Conservation (phyloP, 805 yeast genomes). For the Metschnikowia hibisci region DNA sequence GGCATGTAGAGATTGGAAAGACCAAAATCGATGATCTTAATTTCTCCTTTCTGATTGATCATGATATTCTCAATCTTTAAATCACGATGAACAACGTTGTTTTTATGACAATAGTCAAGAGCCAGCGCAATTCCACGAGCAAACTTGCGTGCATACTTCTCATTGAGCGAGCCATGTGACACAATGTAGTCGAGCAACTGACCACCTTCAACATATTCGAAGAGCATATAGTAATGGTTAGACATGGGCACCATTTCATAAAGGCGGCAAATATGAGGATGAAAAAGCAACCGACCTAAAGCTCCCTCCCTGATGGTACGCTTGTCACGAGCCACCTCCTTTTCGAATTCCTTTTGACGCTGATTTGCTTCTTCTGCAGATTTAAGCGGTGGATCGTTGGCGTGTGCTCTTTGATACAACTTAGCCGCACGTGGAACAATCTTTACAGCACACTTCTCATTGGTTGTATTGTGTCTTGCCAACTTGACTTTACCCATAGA, state of each 20-base stretch:
- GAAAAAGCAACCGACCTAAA: constrained; percentile 81
- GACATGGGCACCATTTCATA: constrained; percentile 96
- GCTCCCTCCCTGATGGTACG: constrained; percentile 96
- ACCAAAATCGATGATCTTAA: constrained; percentile 95
- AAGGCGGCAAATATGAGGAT: constrained; percentile 86
- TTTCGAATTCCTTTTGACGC: constrained; percentile 66
- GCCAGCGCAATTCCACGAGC: constrained; percentile 95
- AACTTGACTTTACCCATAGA: constrained; percentile 98
- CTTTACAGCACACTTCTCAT: constrained; percentile 85
- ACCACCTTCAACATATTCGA: constrained; percentile 96
- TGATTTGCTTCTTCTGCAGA: constrained; percentile 55
- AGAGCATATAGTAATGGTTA: constrained; percentile 92
- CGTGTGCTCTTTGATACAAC: constrained; percentile 67
- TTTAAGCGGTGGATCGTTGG: constrained; percentile 61
- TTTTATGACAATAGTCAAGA: constrained; percentile 86
- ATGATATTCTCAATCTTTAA: constrained; percentile 93
- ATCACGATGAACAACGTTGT: constrained; percentile 95
- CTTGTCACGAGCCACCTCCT: constrained; percentile 84
- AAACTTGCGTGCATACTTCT: constrained; percentile 88
- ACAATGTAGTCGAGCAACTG: constrained; percentile 97
- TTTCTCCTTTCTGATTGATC: constrained; percentile 90
- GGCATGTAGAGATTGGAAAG: constrained; percentile 80
- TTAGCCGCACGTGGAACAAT: constrained; percentile 88
- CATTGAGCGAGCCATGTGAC: constrained; percentile 91
- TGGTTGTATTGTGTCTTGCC: constrained; percentile 79